A percentile compares a stretch with the other conserved stretches of the same genome.
These are phyloP conservation scores for Alternaria rosae DNA, from an alignment of 2,329 filamentous ascomycete genomes.

Conservation along the genomic window DNA sequence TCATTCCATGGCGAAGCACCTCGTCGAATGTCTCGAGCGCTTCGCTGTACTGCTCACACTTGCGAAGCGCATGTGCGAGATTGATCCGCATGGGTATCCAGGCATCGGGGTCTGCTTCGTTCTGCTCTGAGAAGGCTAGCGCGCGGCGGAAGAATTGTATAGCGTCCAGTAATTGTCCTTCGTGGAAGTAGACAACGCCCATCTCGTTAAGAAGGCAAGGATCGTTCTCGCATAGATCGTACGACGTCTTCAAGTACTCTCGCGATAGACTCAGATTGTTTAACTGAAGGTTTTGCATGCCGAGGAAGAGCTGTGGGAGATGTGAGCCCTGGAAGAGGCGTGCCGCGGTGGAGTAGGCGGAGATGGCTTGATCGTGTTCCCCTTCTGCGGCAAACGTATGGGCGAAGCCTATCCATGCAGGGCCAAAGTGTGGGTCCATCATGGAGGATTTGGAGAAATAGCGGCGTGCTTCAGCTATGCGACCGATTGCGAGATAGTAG, in stretches of 20 bases:
- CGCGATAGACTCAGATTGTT: slow-evolving; percentile 94
- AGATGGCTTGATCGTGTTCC: slow-evolving; percentile 97
- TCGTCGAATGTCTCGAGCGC: slow-evolving; percentile 85
- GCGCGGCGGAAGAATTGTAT: slow-evolving; percentile 80
- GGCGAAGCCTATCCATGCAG: slow-evolving; percentile 98
- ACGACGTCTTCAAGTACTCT: slow-evolving; percentile 92
- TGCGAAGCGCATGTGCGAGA: slow-evolving; percentile 84
- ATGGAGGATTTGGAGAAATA: slow-evolving; percentile 96
- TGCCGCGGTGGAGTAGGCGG: slow-evolving; percentile 94
- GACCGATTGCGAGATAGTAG: slow-evolving; percentile 89
- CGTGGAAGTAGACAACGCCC: slow-evolving; percentile 94
- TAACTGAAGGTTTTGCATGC: slow-evolving; percentile 97
- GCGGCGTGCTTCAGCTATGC: slow-evolving; percentile 89
- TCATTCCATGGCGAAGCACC: slow-evolving; percentile 81
- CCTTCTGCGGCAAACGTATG: slow-evolving; percentile 98
- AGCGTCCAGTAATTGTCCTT: slow-evolving; percentile 78
- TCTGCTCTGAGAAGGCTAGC: slow-evolving; percentile 77
- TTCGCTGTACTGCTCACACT: slow-evolving; percentile 71
- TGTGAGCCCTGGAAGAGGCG: slow-evolving; percentile 96
- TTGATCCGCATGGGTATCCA: slow-evolving; percentile 88
- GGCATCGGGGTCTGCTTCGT: slow-evolving; percentile 80
- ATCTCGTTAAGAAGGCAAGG: slow-evolving; percentile 94
- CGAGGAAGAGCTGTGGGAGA: slow-evolving; percentile 91
- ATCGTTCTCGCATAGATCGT: slow-evolving; percentile 81
- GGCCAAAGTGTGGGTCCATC: slow-evolving; percentile 96